A percentile compares a stretch with the other conserved stretches of the same genome.
These are phyloP conservation scores for Elongisporangium senticosum DNA, from an alignment of 352 stramenopile species.

Conservation along the genomic window DNA sequence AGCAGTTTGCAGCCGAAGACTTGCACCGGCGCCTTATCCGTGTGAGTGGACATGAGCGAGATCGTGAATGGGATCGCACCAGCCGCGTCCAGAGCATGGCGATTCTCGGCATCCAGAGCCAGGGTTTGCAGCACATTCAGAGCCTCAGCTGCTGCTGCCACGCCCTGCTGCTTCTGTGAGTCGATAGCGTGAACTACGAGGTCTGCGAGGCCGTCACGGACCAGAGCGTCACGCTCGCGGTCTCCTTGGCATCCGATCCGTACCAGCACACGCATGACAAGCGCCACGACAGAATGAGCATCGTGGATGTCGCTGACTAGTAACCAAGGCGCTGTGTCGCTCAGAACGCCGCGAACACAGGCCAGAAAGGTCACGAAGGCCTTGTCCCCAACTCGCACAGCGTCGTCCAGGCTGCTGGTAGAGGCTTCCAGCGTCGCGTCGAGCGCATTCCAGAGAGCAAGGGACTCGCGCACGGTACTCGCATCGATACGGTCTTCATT, in stretches of 20 bases:
- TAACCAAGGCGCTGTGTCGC: slow-evolving; percentile 3
- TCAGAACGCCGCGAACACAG: slow-evolving; percentile 30
- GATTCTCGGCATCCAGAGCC: slow-evolving; percentile 32
- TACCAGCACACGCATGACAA: slow-evolving; percentile 31
- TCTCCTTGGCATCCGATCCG: slow-evolving; percentile 42
- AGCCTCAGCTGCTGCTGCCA: slow-evolving; percentile 12
- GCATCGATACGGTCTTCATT: slow-evolving; percentile 14
- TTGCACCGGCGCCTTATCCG: slow-evolving; percentile 26
- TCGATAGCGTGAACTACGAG: slow-evolving; percentile 26
- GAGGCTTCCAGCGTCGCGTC: slow-evolving; percentile 36
- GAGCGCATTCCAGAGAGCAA: slow-evolving; percentile 49
- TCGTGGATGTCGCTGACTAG: slow-evolving; percentile 11
- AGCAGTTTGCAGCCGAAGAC: slow-evolving; percentile 58
- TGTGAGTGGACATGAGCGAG: slow-evolving; percentile 26
- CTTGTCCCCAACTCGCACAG: slow-evolving; percentile 17
- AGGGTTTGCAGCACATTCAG: slow-evolving; percentile 50
- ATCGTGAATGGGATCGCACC: slow-evolving; percentile 27
- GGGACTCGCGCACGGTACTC: slow-evolving; percentile 24
- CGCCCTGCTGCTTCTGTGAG: slow-evolving; percentile 1
- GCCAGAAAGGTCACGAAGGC: slow-evolving; percentile 36
- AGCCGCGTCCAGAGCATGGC: slow-evolving; percentile 19
- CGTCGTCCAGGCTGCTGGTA: slow-evolving; percentile 22
- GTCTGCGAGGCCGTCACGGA: slow-evolving; percentile 29
- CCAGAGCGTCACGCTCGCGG: slow-evolving; percentile 36
- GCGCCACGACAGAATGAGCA: slow-evolving; percentile 23